These are phyloP conservation scores for Termitomyces eurrhizus DNA, from an alignment of 768 basidiomycete species.

Conservation along the genomic window DNA sequence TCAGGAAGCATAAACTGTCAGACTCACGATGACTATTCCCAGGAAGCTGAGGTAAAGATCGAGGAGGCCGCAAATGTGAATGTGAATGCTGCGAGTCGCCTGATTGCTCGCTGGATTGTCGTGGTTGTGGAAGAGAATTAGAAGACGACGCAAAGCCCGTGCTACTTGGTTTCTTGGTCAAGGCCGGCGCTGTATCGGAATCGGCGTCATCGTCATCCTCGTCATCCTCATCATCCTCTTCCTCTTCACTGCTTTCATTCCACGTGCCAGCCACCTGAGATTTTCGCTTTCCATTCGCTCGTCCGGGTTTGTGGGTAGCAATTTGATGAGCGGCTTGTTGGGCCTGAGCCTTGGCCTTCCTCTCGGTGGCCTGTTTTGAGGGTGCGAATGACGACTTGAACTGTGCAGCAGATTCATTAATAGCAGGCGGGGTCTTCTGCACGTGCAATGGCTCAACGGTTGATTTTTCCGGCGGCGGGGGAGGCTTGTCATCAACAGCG, in stretches of 20 bases:
- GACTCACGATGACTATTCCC: constrained; percentile 41
- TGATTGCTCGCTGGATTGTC: constrained; percentile 21
- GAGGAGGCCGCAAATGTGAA: constrained; percentile 51
- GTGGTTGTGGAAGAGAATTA: constrained; percentile 25
- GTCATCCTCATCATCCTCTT: constrained; percentile 85
- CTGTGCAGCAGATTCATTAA: constrained; percentile 25
- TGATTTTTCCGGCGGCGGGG: constrained; percentile 24
- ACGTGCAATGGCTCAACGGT: constrained; percentile 35
- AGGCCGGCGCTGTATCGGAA: constrained; percentile 47
- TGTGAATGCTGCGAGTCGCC: constrained; percentile 27
- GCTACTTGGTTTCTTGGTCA: constrained; percentile 21
- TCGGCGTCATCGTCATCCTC: constrained; percentile 61
- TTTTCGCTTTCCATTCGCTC: constrained; percentile 60
- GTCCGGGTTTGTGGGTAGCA: constrained; percentile 71
- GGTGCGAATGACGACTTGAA: constrained; percentile 88
- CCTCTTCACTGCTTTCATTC: constrained; percentile 77
- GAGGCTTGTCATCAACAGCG: constrained; percentile 38
- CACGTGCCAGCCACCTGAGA: constrained; percentile 54
- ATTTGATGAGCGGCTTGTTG: constrained; percentile 81
- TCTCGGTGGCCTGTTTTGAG: constrained; percentile 77
- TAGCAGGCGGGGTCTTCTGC: constrained; percentile 23
- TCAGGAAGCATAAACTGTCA: constrained; percentile 13
- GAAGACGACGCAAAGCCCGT: constrained; percentile 21
- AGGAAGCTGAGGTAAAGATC: constrained; percentile 66
- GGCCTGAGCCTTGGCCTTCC: constrained; percentile 80